Percentiles rank a stretch among this genome's conserved stretches.
These are phyloP conservation scores for Polyporus tsugae DNA, from an alignment of 1,284 basidiomycete genomes.

Conservation along the genomic window DNA sequence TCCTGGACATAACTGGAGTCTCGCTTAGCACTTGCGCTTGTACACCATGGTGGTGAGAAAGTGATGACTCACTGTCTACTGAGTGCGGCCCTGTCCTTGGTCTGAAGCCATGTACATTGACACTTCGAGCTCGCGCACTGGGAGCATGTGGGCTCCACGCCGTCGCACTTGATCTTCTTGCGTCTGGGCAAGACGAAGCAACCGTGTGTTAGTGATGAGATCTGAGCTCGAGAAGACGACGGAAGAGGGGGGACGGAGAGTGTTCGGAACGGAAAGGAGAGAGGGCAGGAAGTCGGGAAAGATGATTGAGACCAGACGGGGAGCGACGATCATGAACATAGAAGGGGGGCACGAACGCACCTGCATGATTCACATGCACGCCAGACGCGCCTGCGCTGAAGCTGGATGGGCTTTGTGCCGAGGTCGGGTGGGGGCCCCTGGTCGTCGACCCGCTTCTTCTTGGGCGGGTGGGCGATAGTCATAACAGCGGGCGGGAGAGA, in stretches of 20 bases:
- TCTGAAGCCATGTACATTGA: slow-evolving; percentile 86
- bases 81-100: slow-evolving; percentile 84
- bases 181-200: slow-evolving; percentile 53
- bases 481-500: slow-evolving; percentile 42
- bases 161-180: slow-evolving; percentile 92
- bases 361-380: slow-evolving; percentile 87
- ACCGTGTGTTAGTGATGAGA: slow-evolving; percentile 21
- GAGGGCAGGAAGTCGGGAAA: slow-evolving; percentile 15
- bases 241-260: slow-evolving; percentile 14
- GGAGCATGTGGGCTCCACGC: slow-evolving; percentile 83
- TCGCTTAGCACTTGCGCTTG: background rate
- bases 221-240: slow-evolving; percentile 20
- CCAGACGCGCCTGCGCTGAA: slow-evolving; percentile 81
- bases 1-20: slow-evolving; percentile 83
- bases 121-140: slow-evolving; percentile 78
- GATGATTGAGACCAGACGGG: slow-evolving; percentile 28
- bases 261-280: slow-evolving; percentile 20
- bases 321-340: slow-evolving; percentile 29
- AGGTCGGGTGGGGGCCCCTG: slow-evolving; percentile 63
- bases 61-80: slow-evolving; percentile 77
- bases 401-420: slow-evolving; percentile 73
- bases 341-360: slow-evolving; percentile 47
- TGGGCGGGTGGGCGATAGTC: slow-evolving; percentile 62
- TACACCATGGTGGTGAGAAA: slow-evolving; percentile 20
- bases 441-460: slow-evolving; percentile 76